These are phyloP conservation scores for Tubosaeta sp. DNA, from an alignment of 768 basidiomycete genomes.

Conservation along the genomic window DNA sequence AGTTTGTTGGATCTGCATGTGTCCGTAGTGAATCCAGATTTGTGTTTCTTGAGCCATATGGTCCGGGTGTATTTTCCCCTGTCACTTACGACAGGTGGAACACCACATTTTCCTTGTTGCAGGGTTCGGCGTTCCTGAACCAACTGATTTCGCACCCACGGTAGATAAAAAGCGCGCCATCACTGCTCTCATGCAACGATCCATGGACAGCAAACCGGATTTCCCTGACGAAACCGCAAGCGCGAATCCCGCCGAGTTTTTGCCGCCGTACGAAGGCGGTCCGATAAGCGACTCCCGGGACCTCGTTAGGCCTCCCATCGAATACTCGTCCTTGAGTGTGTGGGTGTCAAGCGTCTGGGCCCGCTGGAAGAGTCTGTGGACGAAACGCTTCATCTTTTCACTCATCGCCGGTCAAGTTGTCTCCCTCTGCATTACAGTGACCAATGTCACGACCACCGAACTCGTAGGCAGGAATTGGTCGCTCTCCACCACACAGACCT, in stretches of 20 bases:
- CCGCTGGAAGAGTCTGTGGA: constrained; percentile 77
- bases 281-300: neutral
- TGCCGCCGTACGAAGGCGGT: neutral
- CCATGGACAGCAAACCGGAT: constrained; percentile 25
- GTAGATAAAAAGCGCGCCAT: constrained; percentile 10
- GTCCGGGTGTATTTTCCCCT: neutral
- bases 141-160: neutral
- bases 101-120: constrained; percentile 8
- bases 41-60: neutral
- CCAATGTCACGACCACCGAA: constrained; percentile 83
- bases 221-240: constrained; percentile 10
- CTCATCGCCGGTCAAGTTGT: constrained; percentile 78
- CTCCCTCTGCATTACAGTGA: constrained; percentile 85
- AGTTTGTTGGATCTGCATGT: neutral
- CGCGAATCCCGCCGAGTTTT: neutral
- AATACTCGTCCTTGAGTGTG: constrained; percentile 54
- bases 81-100: constrained; percentile 9
- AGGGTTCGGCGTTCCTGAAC: constrained; percentile 2
- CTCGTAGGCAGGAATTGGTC: constrained; percentile 65
- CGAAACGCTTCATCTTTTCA: constrained; percentile 63
- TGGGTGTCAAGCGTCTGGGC: constrained; percentile 50
- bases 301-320: constrained; percentile 52
- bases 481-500: constrained; percentile 76
- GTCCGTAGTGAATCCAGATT: neutral
- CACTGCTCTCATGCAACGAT: constrained; percentile 8